A percentile compares a stretch with the other conserved stretches of the same genome.
phyloP scores from a whole-genome alignment of 139 green algal genomes.

The Coelastrella sp. region DNA sequence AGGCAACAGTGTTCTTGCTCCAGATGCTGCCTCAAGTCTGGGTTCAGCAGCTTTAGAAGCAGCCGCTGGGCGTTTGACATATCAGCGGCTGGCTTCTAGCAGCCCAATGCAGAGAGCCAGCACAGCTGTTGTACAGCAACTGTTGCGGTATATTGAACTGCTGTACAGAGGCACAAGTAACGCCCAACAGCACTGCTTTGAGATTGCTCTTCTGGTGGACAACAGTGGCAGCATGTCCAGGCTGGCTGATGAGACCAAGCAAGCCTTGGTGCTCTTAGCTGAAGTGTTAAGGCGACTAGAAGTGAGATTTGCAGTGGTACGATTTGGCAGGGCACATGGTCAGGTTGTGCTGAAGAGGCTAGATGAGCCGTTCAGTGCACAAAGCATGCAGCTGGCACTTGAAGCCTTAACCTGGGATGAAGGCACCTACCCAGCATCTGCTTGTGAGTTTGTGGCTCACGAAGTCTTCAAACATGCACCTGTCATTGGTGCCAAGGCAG shows the following conservation, averaged over 20 bases:
- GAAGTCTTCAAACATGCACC: slow-evolving; percentile 49
- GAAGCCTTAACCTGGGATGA: slow-evolving; percentile 56
- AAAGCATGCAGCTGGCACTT: slow-evolving; percentile 47
- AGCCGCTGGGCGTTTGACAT: slow-evolving; percentile 7
- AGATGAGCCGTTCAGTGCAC: slow-evolving; percentile 39
- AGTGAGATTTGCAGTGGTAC: slow-evolving; percentile 52
- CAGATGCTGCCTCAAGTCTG: slow-evolving; percentile 11
- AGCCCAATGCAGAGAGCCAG: slow-evolving; percentile 32
- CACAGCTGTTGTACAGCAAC: slow-evolving; percentile 32
- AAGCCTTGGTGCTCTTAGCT: slow-evolving; percentile 54
- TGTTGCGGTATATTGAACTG: slow-evolving; percentile 34
- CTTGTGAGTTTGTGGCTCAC: slow-evolving; percentile 45
- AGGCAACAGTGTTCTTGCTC: too few species aligned
- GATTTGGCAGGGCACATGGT: slow-evolving; percentile 50
- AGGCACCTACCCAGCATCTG: slow-evolving; percentile 55
- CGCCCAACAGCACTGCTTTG: slow-evolving; percentile 41
- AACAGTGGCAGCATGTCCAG: slow-evolving; percentile 61
- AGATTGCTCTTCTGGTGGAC: slow-evolving; percentile 59
- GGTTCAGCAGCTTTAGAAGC: background rate
- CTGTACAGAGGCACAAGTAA: slow-evolving; percentile 28
- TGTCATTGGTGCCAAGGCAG: background rate
- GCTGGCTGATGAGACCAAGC: slow-evolving; percentile 49
- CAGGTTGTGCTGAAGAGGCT: slow-evolving; percentile 57
- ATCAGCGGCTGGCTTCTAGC: slow-evolving; percentile 44
- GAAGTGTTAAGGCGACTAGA: slow-evolving; percentile 57